phyloP scores from a whole-genome alignment of 768 basidiomycete genomes.

The Boletus sensibilis region DNA sequence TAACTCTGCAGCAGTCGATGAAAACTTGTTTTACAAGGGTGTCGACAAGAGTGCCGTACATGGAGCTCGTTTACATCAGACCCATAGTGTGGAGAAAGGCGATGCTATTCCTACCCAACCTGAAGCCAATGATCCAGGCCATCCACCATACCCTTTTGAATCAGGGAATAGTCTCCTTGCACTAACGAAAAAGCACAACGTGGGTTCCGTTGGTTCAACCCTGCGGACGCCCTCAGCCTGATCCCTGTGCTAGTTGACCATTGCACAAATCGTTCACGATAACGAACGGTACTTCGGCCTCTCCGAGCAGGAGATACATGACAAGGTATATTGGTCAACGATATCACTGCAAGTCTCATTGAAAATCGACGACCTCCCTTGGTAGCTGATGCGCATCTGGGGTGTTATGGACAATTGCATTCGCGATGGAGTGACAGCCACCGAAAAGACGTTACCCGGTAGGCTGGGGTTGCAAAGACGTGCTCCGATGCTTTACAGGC shows the following conservation, averaged over 20 bases:
- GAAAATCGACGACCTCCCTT: background rate
- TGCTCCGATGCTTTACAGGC: conserved; percentile 85
- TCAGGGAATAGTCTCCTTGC: conserved; percentile 74
- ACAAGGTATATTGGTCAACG: conserved; percentile 49
- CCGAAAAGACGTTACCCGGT: conserved; percentile 83
- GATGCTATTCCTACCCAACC: conserved; percentile 11
- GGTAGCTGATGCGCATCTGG: conserved; percentile 75
- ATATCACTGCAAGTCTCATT: background rate
- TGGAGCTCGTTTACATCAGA: conserved; percentile 73
- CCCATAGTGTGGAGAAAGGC: conserved; percentile 41
- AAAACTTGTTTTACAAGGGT: conserved; percentile 93
- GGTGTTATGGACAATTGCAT: conserved; percentile 92
- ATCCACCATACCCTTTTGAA: conserved; percentile 82
- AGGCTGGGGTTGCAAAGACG: conserved; percentile 73
- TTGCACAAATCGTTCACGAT: conserved; percentile 91
- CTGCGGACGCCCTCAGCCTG: background rate
- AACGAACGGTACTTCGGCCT: conserved; percentile 85
- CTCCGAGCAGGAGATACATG: conserved; percentile 69
- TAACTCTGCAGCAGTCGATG: conserved; percentile 56
- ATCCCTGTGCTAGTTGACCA: conserved; percentile 64
- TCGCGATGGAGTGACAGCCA: conserved; percentile 75
- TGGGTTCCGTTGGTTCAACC: conserved; percentile 37
- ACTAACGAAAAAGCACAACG: conserved; percentile 78
- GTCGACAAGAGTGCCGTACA: conserved; percentile 83
- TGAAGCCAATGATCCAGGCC: conserved; percentile 36